Percentiles rank a stretch among this genome's conserved stretches.
These are phyloP conservation scores for Leishmania martiniquensis DNA, from an alignment of 208 protist genomes.

Conservation along the genomic window DNA sequence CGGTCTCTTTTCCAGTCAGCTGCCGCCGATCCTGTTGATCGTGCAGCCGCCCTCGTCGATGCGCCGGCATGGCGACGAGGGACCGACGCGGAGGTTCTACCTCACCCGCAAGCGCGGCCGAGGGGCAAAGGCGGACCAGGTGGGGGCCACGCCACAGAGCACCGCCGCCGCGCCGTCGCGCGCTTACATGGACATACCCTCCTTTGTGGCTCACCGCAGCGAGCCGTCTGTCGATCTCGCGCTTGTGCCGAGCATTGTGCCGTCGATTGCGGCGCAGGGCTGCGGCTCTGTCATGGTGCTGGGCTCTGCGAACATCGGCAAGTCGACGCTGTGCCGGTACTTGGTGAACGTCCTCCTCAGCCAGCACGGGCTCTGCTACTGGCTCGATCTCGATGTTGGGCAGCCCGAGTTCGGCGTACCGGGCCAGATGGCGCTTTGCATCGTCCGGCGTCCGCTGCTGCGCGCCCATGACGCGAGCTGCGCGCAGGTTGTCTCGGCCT, in stretches of 20 bases:
- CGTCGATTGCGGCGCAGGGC: slow-evolving; percentile 34
- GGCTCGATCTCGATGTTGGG: slow-evolving; percentile 86
- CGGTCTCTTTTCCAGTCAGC: slow-evolving; percentile 37
- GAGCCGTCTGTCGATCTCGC: slow-evolving; percentile 42
- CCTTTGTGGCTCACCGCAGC: slow-evolving; percentile 58
- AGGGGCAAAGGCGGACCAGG: background rate
- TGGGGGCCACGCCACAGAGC: background rate
- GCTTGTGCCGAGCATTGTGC: slow-evolving; percentile 63
- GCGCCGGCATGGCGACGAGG: slow-evolving; percentile 10
- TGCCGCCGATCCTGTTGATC: slow-evolving; percentile 55
- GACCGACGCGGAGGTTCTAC: slow-evolving; percentile 24
- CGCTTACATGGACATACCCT: slow-evolving; percentile 70
- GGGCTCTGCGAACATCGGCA: slow-evolving; percentile 79
- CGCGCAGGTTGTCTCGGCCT: slow-evolving; percentile 42
- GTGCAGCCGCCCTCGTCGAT: slow-evolving; percentile 56
- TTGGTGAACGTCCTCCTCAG: slow-evolving; percentile 79
- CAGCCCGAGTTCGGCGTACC: slow-evolving; percentile 89
- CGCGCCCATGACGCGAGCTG: slow-evolving; percentile 42
- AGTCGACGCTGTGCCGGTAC: slow-evolving; percentile 85
- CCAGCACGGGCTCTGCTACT: slow-evolving; percentile 75
- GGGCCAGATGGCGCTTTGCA: slow-evolving; percentile 64
- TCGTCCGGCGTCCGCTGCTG: slow-evolving; percentile 61
- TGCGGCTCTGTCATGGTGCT: slow-evolving; percentile 68
- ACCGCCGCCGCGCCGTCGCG: slow-evolving; percentile 4
- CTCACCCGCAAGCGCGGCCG: slow-evolving; percentile 21